Base-by-base conservation (phyloP, 345 rosid genomes). In the Rhodamnia argentea region DNA sequence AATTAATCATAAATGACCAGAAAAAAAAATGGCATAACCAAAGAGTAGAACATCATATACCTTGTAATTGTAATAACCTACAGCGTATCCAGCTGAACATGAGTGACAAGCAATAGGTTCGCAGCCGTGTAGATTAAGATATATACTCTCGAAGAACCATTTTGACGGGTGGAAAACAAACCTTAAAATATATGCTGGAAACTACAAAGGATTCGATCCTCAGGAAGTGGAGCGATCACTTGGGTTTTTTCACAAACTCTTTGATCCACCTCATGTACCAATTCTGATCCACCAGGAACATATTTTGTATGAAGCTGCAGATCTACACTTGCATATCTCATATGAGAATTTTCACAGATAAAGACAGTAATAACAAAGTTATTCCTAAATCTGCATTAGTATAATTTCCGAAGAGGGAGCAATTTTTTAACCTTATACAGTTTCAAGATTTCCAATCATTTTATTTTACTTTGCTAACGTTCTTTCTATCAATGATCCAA, bases 61-160 rank as follows among this genome's bases (percentile, higher is more conserved):
- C 98, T 95, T 96, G 90, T 96, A 96, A 87, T 98, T 95, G 90
- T 97, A 97, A 88, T 97, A 97, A 85, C 99, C 98, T 88, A 98
- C 98, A 84, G 98, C 95, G 83, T 95, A 95, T 86, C 96, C 96
- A 57, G 96, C 98, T 94, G 88, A 51, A 58, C 83, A 83, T 1
- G 27, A 14, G 37, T 60, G 74, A 60, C 86, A 52, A 5, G 15
- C 50, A 50, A 37, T 12, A 56, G 20, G 84, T 76, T 83, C 51
- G 6, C 27, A 1, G 62, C 75, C 52, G 15, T 60, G 74, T 60
- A 13, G 74, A 60, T 52, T 52, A 60, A 60, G 18, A 60, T n/a
- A 27, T 27, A 0, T 60, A 13, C 74, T 14, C 74, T 27, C 10
- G 27, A 60, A 60, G 2, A 60, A 27, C 20, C 74, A 59, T 55